These are phyloP conservation scores for Trypanosoma theileri DNA, from an alignment of 208 protist genomes.

Conservation along the genomic window DNA sequence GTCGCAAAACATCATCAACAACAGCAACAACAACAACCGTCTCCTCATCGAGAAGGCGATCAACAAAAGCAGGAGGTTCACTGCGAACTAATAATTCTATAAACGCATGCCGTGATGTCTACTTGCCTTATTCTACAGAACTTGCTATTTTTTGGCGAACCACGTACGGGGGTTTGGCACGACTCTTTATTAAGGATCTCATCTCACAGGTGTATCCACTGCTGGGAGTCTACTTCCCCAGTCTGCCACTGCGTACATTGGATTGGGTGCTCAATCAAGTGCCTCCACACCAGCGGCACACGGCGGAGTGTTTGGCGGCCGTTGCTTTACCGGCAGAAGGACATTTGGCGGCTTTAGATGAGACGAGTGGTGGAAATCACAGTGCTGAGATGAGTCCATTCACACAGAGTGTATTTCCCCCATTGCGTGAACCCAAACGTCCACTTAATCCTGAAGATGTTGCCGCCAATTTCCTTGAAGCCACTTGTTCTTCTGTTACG, in stretches of 20 bases:
- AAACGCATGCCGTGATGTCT: background rate
- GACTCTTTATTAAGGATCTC: conserved; percentile 24
- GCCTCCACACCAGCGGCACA: conserved; percentile 28
- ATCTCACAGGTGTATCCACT: conserved; percentile 33
- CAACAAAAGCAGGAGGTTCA: background rate
- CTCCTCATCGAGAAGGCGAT: background rate
- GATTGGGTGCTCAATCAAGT: conserved; percentile 29
- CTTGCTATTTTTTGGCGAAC: conserved; percentile 31
- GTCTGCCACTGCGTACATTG: conserved; percentile 4
- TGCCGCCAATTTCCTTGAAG: conserved; percentile 13
- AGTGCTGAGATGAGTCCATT: background rate
- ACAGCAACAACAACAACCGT: too few relatives aligned
- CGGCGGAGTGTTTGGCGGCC: conserved; percentile 16
- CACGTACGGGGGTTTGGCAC: conserved; percentile 2
- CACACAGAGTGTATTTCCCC: background rate
- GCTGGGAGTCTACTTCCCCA: conserved; percentile 25
- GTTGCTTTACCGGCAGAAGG: conserved; percentile 8
- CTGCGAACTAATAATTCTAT: background rate
- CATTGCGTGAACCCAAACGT: background rate
- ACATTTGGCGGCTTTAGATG: background rate
- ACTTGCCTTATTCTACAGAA: conserved; percentile 18
- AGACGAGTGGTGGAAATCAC: background rate
- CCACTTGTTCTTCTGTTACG: conserved; percentile 9
- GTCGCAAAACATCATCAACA: background rate
- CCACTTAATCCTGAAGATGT: background rate